These are phyloP conservation scores for Gillenia trifoliata DNA, from an alignment of 306 rosid species.

Conservation along the genomic window DNA sequence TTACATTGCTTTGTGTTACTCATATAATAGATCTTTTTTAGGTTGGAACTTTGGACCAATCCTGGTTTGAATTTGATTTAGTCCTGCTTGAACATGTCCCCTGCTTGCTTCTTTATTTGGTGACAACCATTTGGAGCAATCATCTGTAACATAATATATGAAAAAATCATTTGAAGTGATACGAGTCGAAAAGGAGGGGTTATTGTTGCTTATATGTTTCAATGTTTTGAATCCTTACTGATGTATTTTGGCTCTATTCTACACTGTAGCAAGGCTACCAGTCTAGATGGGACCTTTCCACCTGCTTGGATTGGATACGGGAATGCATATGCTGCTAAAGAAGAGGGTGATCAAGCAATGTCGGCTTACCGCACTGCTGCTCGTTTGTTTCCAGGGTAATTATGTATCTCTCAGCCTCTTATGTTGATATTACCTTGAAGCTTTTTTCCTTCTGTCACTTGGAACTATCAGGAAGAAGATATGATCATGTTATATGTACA, in stretches of 20 bases:
- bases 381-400: conserved; percentile 95
- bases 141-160: no score
- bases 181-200: background rate
- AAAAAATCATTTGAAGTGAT: background rate
- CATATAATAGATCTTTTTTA: background rate
- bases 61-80: background rate
- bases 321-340: conserved; percentile 88
- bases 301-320: conserved; percentile 99
- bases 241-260: conserved; percentile 22
- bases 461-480: background rate
- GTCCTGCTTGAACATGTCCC: background rate
- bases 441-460: background rate
- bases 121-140: background rate
- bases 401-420: background rate
- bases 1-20: background rate
- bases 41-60: background rate
- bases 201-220: background rate
- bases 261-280: conserved; percentile 78
- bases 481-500: background rate
- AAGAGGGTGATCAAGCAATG: conserved; percentile 99
- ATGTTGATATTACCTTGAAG: background rate
- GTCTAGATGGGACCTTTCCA: conserved; percentile 82
- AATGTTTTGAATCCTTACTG: background rate
- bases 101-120: background rate
- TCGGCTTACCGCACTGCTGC: conserved; percentile 96